Percentiles rank a stretch among this genome's conserved stretches.
phyloP scores from a whole-genome alignment of 108 stramenopile genomes.

The Pseudonitzschia delicatissima region DNA sequence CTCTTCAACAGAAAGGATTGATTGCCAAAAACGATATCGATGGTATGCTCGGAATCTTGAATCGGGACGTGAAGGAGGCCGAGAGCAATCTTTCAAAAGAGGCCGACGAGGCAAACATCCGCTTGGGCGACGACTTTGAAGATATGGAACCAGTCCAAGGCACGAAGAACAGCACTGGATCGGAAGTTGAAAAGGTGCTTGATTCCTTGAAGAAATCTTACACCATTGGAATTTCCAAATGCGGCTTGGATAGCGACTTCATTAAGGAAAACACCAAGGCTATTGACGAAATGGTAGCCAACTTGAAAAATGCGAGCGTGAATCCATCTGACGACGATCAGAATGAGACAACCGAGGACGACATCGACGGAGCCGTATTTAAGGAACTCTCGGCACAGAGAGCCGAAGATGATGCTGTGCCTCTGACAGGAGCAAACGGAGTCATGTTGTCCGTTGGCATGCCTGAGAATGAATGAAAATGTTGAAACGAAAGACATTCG shows the following conservation, averaged over 20 bases:
- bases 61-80: conserved; percentile 17
- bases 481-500: no score
- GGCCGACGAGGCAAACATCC: conserved; percentile 7
- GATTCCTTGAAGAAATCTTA: conserved; percentile 16
- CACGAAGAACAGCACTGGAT: not conserved
- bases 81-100: conserved; percentile 9
- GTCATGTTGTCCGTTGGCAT: no score
- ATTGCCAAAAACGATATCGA: conserved; percentile 26
- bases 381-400: not conserved
- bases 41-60: conserved; percentile 22
- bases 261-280: conserved; percentile 10
- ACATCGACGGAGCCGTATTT: not conserved
- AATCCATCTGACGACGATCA: not conserved
- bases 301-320: not conserved
- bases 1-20: conserved; percentile 13
- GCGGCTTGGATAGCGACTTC: conserved; percentile 10
- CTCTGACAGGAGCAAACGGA: no score
- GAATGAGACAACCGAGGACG: not conserved
- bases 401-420: not conserved
- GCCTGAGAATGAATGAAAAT: no score
- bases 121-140: conserved; percentile 22
- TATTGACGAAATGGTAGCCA: conserved; percentile 8
- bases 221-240: not conserved
- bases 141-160: not conserved
- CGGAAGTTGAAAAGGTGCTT: conserved; percentile 16